These are phyloP conservation scores for Cercospora canescens DNA, from an alignment of 2,329 filamentous ascomycete species.

Conservation along the genomic window DNA sequence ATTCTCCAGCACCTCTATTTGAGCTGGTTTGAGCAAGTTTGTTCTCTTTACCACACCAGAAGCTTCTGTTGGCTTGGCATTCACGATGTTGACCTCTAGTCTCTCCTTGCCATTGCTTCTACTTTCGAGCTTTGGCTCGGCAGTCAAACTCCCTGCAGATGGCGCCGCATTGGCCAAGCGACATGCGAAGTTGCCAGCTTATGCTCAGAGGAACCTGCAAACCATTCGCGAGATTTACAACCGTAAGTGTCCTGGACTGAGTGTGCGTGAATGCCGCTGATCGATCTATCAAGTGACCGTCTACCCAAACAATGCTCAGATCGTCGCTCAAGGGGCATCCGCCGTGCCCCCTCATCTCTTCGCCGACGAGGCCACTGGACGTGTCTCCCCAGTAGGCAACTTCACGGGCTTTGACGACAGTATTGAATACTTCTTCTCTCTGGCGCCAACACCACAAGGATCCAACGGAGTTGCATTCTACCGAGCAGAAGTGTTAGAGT, in stretches of 20 bases:
- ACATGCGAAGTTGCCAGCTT: conserved; percentile 5
- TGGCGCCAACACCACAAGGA: conserved; percentile 37
- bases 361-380: conserved; percentile 39
- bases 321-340: conserved; percentile 37
- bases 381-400: conserved; percentile 45
- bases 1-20: background rate
- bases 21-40: background rate
- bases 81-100: conserved; percentile 1
- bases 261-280: background rate
- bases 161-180: background rate
- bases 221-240: conserved; percentile 35
- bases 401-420: conserved; percentile 46
- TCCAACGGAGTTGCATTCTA: conserved; percentile 28
- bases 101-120: background rate
- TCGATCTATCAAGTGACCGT: conserved; percentile 23
- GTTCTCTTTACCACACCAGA: background rate
- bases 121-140: background rate
- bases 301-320: conserved; percentile 42
- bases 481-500: conserved; percentile 29
- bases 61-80: background rate
- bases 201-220: conserved; percentile 37
- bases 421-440: conserved; percentile 49
- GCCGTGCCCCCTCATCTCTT: conserved; percentile 45
- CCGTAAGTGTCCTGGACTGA: background rate
- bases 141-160: background rate